phyloP scores from a whole-genome alignment of 495 filamentous ascomycete genomes.

The Astrocystis sublimbata region DNA sequence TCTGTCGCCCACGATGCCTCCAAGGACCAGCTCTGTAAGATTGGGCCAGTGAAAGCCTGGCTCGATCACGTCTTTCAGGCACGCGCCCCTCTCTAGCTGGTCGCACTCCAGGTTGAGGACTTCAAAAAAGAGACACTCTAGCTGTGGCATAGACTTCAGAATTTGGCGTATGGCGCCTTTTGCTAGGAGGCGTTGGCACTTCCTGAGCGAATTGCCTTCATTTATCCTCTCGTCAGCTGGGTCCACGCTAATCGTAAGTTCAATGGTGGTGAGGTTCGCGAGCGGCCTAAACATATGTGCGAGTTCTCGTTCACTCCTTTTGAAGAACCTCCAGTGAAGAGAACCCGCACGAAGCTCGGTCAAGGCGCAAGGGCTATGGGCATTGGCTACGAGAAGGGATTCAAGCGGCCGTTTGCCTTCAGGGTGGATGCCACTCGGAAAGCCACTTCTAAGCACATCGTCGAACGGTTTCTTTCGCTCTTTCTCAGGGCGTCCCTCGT shows the following conservation, averaged over 20 bases:
- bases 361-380: constrained; percentile 1
- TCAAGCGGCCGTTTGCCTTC: constrained; percentile 16
- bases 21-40: constrained; percentile 8
- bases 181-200: neutral
- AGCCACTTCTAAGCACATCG: neutral
- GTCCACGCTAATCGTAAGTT: neutral
- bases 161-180: constrained; percentile 9
- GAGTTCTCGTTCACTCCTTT: constrained; percentile 5
- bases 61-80: constrained; percentile 11
- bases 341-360: neutral
- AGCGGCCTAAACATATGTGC: constrained; percentile 11
- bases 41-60: constrained; percentile 13
- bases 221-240: constrained; percentile 4
- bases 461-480: neutral
- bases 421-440: neutral
- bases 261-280: constrained; percentile 14
- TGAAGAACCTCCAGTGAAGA: constrained; percentile 13
- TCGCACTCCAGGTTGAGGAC: neutral
- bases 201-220: constrained; percentile 4
- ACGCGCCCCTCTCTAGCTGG: neutral
- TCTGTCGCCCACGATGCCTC: constrained; percentile 8
- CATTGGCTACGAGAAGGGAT: constrained; percentile 1
- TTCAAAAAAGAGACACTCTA: constrained; percentile 5
- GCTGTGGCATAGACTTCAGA: constrained; percentile 7
- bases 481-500: neutral